Conservation (phyloP, 2,329 filamentous ascomycete species). For the Trichoderma atroviride region DNA sequence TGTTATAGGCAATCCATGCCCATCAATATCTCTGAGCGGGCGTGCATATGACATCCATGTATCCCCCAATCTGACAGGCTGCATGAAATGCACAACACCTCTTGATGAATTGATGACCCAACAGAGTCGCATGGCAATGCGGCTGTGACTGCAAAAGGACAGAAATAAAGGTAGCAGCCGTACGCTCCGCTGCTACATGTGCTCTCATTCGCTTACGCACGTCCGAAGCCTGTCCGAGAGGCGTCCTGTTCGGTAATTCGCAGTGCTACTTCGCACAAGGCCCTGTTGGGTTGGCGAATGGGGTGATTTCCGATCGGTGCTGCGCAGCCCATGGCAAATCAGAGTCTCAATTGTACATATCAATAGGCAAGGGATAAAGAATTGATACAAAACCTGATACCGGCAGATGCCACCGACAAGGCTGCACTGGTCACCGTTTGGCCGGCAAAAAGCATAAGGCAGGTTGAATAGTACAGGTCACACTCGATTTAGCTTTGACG, state of each 20-base stretch:
- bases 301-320: slow-evolving; percentile 29
- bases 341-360: neutral
- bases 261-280: neutral
- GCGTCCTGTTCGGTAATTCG: slow-evolving; percentile 8
- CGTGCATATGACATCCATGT: slow-evolving; percentile 7
- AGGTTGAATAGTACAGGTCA: neutral
- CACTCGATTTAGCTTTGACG: neutral
- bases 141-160: neutral
- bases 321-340: neutral
- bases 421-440: slow-evolving; percentile 16
- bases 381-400: neutral
- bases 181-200: slow-evolving; percentile 1
- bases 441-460: neutral
- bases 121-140: neutral
- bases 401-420: neutral
- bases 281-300: slow-evolving; percentile 27
- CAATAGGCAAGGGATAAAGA: neutral
- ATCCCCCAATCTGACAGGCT: neutral
- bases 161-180: neutral
- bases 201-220: neutral
- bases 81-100: slow-evolving; percentile 1
- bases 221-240: slow-evolving; percentile 1
- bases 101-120: neutral
- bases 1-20: neutral
- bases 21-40: neutral